Conservation (phyloP, 2,329 filamentous ascomycete genomes). For the Camptophora hylomeconis region DNA sequence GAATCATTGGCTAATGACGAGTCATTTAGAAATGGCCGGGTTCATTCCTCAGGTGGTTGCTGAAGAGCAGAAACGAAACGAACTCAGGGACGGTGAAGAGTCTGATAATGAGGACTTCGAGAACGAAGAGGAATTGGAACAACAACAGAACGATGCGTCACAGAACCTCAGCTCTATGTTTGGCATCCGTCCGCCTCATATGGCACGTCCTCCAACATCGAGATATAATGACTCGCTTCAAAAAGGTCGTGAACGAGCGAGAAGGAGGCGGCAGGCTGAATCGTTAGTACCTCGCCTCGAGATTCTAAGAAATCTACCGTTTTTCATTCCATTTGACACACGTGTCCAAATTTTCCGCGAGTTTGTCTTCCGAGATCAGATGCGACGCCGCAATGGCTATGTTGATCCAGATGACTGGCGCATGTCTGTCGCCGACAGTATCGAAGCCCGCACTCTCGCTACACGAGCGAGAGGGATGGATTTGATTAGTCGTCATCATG, state of each 20-base stretch:
- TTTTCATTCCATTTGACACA: slow-evolving; percentile 85
- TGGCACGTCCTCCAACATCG: slow-evolving; percentile 11
- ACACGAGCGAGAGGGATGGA: slow-evolving; percentile 28
- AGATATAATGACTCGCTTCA: slow-evolving; percentile 10
- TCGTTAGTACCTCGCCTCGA: slow-evolving; percentile 76
- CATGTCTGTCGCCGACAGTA: slow-evolving; percentile 39
- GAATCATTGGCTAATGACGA: slow-evolving; percentile 92
- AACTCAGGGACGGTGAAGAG: slow-evolving; percentile 51
- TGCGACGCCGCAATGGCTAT: slow-evolving; percentile 53
- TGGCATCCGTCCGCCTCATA: slow-evolving; percentile 15
- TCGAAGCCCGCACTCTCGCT: slow-evolving; percentile 26
- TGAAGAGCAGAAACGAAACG: slow-evolving; percentile 68
- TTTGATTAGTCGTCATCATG: slow-evolving; percentile 50
- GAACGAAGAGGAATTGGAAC: slow-evolving; percentile 28
- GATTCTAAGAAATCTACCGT: slow-evolving; percentile 90
- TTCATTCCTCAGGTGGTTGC: slow-evolving; percentile 77
- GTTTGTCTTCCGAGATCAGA: slow-evolving; percentile 76
- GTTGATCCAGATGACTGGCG: slow-evolving; percentile 67
- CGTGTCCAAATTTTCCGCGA: slow-evolving; percentile 86
- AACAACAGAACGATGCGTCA: slow-evolving; percentile 25
- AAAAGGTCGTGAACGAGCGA: slow-evolving; percentile 36
- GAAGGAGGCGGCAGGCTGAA: slow-evolving; percentile 56
- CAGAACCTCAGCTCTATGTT: slow-evolving; percentile 24
- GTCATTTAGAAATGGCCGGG: slow-evolving; percentile 70
- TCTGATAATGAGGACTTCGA: slow-evolving; percentile 38